Evolutionary conservation across 139 green algal species (phyloP), one percentile per base, ranked within the genome.

Genomic region (Tetratostichococcus sp.): DNA sequence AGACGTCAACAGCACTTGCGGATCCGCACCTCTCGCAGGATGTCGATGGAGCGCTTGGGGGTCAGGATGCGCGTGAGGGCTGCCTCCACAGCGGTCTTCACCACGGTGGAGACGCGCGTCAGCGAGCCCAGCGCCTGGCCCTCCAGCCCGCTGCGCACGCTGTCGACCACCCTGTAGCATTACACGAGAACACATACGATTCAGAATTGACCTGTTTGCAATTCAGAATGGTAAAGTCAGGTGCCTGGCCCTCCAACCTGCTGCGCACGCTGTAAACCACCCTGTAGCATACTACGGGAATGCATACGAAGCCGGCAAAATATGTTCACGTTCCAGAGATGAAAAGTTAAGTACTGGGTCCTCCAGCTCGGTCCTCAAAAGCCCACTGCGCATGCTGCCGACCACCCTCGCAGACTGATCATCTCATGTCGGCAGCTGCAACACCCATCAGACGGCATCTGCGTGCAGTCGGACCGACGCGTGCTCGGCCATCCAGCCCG

Each of bases 41-140:
- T 78, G 76, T 97, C 90, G 35, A 93, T 91, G 33, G 86, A 91
- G 68, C 79, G 79, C 32, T 81, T 77, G 34, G 88, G 86, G 11
- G 87, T 94, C 25, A 98, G 85, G 84, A 97, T 96, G 81, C 94
- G 86, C 0, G 75, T 85, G 28, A 97, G 80, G 0, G 89, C 82
- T 19, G 91, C 87, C 85, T 96, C 91, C 77, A 97, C 92, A 0
- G 96, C 91, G 8, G 31, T 33, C 28, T 81, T 74, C 79, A 98
- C 91, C 35, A 93, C 87, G n/a, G 81, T 82, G 23, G 75, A 79
- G 32, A 96, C 83, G 43, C 92, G 87, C 14, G 93, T 97, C 83
- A 99, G 97, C 50, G 87, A 89, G 30, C 80, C 84, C 77, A 98
- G 87, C 72, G 85, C 88, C 81, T 95, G 83, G 4, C 95, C 95